Base-by-base conservation (phyloP, 768 basidiomycete species). In the Auricularia cornea region DNA sequence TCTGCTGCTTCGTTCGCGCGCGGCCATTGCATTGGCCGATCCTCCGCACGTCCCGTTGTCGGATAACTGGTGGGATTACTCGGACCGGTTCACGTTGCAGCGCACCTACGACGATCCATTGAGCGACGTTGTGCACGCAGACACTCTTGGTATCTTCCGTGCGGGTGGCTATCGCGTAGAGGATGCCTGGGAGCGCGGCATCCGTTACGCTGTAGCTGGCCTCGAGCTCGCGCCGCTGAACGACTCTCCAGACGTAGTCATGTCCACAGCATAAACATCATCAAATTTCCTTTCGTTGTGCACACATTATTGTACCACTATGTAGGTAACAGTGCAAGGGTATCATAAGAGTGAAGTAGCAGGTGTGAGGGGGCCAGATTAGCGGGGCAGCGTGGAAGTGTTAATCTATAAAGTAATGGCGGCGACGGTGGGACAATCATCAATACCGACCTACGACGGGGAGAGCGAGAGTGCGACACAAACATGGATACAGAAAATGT, bases 161-260 rank as follows among this genome's bases (percentile, higher is more conserved):
- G 92, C 85, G 26, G 93, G 92, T 10, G 93, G 93, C 10, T 95
- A 92, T 71, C 79, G 76, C 66, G 78, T 91, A 3, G 85, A 90
- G 65, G 89, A 94, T 71, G 90, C 88, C 52, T 94, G 92, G 92
- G 88, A 89, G 68, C 80, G 92, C 62, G 91, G 90, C 14, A 71
- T 95, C 63, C 77, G 88, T 63, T 84, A 73, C 66, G 87, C 90
- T 4, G 86, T 94, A 28, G 85, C 86, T 40, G 90, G 84, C 1
- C 72, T 94, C 65, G 89, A 90, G 65, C 69, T 90, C 33, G 70
- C 78, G 35, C 85, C 87, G 1, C 71, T 61, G 28, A 26, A 60
- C 29, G 23, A 14, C 20, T 14, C 35, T 41, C 31, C 59, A 41
- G 62, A 56, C 51, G n/a, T 54, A 4, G 30, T 57, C 23, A 57